phyloP scores from a whole-genome alignment of 1,139 yeast genomes.

The Pneumocystis canis region DNA sequence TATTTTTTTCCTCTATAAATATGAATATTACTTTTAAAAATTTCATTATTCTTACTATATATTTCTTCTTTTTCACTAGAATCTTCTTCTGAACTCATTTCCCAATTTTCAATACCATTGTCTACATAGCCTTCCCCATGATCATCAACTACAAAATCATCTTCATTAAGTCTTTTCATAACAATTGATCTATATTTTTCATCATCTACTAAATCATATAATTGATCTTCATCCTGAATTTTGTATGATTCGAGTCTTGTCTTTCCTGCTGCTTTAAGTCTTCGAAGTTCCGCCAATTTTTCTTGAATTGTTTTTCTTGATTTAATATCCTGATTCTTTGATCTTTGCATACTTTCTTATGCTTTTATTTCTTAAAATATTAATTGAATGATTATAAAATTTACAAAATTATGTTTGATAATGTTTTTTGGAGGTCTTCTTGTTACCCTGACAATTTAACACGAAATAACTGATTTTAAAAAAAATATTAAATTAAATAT shows the following conservation, averaged over 20 bases:
- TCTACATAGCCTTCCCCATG: conserved; percentile 84
- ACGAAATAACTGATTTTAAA: too few species aligned
- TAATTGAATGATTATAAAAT: too few species aligned
- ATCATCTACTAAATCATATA: conserved; percentile 82
- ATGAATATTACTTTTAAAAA: conserved; percentile 11
- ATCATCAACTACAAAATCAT: conserved; percentile 89
- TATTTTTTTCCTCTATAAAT: conserved; percentile 6
- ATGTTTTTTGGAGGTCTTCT: too few species aligned
- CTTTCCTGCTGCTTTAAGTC: conserved; percentile 16
- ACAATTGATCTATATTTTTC: conserved; percentile 60
- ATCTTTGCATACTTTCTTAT: neutral
- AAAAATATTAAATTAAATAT: too few species aligned
- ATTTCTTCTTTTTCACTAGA: conserved; percentile 42
- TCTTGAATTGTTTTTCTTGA: neutral
- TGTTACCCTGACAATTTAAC: too few species aligned
- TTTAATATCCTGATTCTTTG: neutral
- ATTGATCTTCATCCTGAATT: conserved; percentile 29
- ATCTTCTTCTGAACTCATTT: conserved; percentile 31
- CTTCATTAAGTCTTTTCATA: conserved; percentile 66
- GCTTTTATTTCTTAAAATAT: neutral
- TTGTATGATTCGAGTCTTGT: conserved; percentile 20
- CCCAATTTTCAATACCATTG: conserved; percentile 86
- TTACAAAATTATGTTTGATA: too few species aligned
- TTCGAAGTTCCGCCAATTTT: conserved; percentile 15
- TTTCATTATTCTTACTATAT: conserved; percentile 17